Evolutionary conservation across 176 grass and related monocot species (phyloP), one percentile per base, ranked within the genome.

Genomic region (Cocos nucifera): DNA sequence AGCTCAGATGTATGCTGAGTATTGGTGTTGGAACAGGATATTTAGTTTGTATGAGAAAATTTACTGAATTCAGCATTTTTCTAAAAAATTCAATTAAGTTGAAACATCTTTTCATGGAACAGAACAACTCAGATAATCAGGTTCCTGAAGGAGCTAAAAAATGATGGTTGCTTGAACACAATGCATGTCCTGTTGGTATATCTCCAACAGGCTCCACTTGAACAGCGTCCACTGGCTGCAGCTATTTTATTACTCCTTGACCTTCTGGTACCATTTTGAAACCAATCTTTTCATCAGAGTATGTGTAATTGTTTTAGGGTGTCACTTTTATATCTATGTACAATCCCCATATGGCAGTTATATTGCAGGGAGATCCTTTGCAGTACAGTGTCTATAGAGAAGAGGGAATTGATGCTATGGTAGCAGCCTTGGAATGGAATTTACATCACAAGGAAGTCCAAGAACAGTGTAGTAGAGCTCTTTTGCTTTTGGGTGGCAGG

Each of bases 161-260:
- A 77, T 71, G 65, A 67, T 74, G 79, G 79, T 64, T 80, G 81
- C 58, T 80, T 98, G 35, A 98, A 92, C 69, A 83, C 77, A 25
- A 92, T 92, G 93, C 93, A 98, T 66, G 81, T 92, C 77, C 53
- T 98, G 4, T 81, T 98, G 71, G 88, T 92, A 20, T 92, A 89
- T 82, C 84, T 98, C 25, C 93, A 92, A 35, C 87, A 98, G 55
- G 84, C 93, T 58, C 84, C 93, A 24, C 19, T 79, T 56, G 69
- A 76, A 57, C 87, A 98, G 68, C 79, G 86, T 53, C 93, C 93
- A 53, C 56, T 98, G 69, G 79, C 82, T 63, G 93, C 93, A 70
- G 76, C 72, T 29, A 67, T 98, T 78, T 68, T 98, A 71, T 76
- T 98, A 57, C 81, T 85, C 57, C 79, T 98, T 50, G 93, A 89